phyloP scores from a whole-genome alignment of 2,329 filamentous ascomycete species.

The Clonostachys byssicola region DNA sequence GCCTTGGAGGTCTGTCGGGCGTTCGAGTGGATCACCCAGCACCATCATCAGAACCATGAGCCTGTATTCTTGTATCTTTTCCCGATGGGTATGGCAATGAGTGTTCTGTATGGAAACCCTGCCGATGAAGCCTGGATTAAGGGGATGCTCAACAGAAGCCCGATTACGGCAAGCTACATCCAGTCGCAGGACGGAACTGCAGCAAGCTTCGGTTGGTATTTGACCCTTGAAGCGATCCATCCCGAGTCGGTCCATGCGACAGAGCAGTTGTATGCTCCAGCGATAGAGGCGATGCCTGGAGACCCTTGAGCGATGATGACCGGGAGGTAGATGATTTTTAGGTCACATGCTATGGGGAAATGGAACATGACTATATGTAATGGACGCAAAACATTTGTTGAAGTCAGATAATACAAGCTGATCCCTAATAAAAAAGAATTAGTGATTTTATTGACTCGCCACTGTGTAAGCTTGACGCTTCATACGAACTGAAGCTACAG shows the following conservation, averaged over 20 bases:
- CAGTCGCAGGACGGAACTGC: not conserved
- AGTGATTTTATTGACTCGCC: too few relatives aligned
- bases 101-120: conserved; percentile 2
- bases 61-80: conserved; percentile 6
- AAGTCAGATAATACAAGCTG: too few relatives aligned
- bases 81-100: conserved; percentile 7
- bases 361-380: too few relatives aligned
- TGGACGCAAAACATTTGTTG: too few relatives aligned
- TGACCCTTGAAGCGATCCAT: not conserved
- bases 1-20: conserved; percentile 6
- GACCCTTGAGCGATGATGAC: too few relatives aligned
- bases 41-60: conserved; percentile 5
- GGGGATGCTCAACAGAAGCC: not conserved
- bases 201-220: not conserved
- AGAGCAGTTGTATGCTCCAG: too few relatives aligned
- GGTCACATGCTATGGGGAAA: too few relatives aligned
- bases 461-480: too few relatives aligned
- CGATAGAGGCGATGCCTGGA: too few relatives aligned
- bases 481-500: too few relatives aligned
- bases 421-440: too few relatives aligned
- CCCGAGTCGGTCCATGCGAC: not conserved
- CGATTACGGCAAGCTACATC: not conserved
- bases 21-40: conserved; percentile 6
- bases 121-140: not conserved
- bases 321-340: too few relatives aligned